Conservation (phyloP, 108 stramenopile genomes). For the Asterionellopsis glacialis region DNA sequence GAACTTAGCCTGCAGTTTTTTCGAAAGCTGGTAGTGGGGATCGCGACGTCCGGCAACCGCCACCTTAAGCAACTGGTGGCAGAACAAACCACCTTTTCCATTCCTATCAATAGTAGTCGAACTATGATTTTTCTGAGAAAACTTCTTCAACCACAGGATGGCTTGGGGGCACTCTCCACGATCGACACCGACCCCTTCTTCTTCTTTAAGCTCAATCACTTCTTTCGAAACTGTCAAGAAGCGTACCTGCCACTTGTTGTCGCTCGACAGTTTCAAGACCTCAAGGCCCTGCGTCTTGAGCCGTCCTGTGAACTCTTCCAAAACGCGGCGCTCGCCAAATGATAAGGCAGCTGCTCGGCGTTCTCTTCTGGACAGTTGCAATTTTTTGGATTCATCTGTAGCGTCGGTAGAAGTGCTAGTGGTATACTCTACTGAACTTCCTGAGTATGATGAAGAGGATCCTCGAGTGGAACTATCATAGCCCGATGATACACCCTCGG, state of each 20-base stretch:
- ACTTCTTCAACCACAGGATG: constrained; percentile 41
- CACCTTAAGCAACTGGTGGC: constrained; percentile 24
- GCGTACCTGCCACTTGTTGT: constrained; percentile 73
- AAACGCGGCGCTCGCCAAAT: constrained; percentile 24
- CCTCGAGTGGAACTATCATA: too few relatives aligned
- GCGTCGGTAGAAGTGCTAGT: too few relatives aligned
- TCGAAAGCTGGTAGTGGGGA: constrained; percentile 22
- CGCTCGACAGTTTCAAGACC: constrained; percentile 74
- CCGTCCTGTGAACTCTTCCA: constrained; percentile 47
- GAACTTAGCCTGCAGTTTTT: constrained; percentile 33
- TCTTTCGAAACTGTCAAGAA: constrained; percentile 73
- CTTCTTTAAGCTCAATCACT: constrained; percentile 33
- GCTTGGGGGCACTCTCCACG: constrained; percentile 32
- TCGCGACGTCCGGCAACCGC: constrained; percentile 7
- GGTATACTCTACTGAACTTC: too few relatives aligned
- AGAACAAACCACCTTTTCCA: constrained; percentile 37
- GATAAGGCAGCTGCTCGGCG: constrained; percentile 8
- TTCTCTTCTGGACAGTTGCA: too few relatives aligned
- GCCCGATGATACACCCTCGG: too few relatives aligned
- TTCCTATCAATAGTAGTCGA: constrained; percentile 18
- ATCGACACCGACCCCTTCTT: constrained; percentile 21
- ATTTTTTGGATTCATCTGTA: too few relatives aligned
- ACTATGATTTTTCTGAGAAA: constrained; percentile 18
- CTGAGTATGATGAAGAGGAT: too few relatives aligned
- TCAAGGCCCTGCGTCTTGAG: constrained; percentile 51